Base-by-base conservation (phyloP, 768 basidiomycete genomes). In the Boletus rex-veris region DNA sequence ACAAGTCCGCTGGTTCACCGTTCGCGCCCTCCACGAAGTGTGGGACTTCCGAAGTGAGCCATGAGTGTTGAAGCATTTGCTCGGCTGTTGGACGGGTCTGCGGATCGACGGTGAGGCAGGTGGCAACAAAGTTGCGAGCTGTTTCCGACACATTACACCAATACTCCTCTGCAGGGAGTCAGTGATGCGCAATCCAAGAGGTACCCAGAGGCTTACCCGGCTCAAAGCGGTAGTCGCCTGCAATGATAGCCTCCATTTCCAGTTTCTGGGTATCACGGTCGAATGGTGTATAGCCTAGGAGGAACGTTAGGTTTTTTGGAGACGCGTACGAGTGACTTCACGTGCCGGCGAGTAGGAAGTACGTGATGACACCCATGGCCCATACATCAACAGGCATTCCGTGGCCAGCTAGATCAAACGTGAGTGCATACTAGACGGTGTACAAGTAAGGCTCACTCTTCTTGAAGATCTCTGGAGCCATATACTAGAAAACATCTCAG, bases 311-410 rank as follows among this genome's bases (percentile, higher is more conserved):
- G 35, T 26, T 19, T 19, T 18, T 43, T n/a, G 38, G 41, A 26
- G 38, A 48, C 38, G 24, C 24, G 38, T 16, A 5, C 3, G 11
- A 35, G 21, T 24, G 35, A n/a, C 9, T 3, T 26, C 37, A 53
- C 64, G 18, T 57, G 67, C 83, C 85, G 48, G 85, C 86, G 26
- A 98, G 85, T 4, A 98, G 76, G 85, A 97, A 97, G 74, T 98
- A 98, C 12, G 96, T 90, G 71, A 99, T 95, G 45, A 99, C 96
- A 37, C 96, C 96, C 83, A 98, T 95, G 1, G 96, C 94, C 95
- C 93, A 95, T 51, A 96, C 74, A 64, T 96, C 96, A 16, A 97
- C 95, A 9, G 95, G 94, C 73, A 91, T 97, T 39, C 88, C 83
- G 63, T 99, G 96, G 4, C 96, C 96, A 51, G 85, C 88, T 90